Evolutionary conservation across 768 basidiomycete genomes (phyloP), one percentile per base, ranked within the genome.

Genomic region (Leucocoprinus leucothites): DNA sequence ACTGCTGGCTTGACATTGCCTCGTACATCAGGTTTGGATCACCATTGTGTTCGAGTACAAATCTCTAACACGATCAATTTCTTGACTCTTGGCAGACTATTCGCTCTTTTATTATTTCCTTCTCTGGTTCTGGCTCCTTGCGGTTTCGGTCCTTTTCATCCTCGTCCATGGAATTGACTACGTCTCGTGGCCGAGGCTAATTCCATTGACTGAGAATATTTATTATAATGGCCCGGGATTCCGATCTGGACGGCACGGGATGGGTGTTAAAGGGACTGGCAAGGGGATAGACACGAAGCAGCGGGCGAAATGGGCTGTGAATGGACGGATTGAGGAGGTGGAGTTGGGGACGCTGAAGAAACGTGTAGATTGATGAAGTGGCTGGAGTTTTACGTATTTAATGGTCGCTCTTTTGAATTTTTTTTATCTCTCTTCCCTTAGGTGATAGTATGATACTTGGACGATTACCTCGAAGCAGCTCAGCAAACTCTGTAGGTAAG

Each of bases 171-270:
- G 95, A 35, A 85, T 95, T 60, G 91, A 94, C 58, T 99, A 97
- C 66, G 96, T 99, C 52, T 82, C 89, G 14, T 98, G 94, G 91
- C 97, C 97, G 11, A 82, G 87, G 9, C 79, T 99, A 52, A 81
- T 89, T 59, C 89, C 92, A 0, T 84, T 87, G 3, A 86, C 94
- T 44, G 90, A 93, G 54, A 75, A 86, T 49, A 87, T 98, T 53
- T 85, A 89, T 65, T 99, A 98, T 69, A 77, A 80, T 46, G 97
- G 97, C 14, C 89, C 93, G 31, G 95, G 94, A 3, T 93, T 81
- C 75, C 86, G 90, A 34, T 87, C 91, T 3, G 82, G 74, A 3
- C 77, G 82, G 52, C 76, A 89, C 57, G 94, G 94, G 18, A 90
- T 85, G 66, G 94, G 94, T 1, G 65, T 92, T 51, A 44, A 64